Conservation (phyloP, 305 asterid species). For the Nicotiana rustica region DNA sequence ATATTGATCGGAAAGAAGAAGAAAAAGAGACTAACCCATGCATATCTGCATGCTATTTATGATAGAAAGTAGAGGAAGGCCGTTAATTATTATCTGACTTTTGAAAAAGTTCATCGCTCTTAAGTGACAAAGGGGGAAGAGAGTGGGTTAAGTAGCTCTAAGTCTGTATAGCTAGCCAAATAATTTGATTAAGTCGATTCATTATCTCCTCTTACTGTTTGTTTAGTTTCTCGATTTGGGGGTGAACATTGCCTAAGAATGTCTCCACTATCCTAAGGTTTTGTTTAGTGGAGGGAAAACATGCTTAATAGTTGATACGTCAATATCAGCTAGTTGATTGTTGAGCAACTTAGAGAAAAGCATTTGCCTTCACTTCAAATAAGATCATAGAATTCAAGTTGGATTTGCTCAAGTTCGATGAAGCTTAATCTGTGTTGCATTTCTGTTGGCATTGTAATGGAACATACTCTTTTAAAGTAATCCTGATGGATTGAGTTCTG, state of each 20-base stretch:
- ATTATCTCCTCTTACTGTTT: background rate
- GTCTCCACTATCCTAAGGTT: background rate
- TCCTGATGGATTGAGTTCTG: conserved; percentile 13
- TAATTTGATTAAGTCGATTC: background rate
- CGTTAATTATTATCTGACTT: background rate
- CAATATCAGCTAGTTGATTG: background rate
- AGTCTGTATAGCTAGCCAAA: background rate
- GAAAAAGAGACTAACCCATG: background rate
- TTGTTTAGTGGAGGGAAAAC: background rate
- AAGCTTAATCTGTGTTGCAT: background rate
- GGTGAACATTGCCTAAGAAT: background rate
- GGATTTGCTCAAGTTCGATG: background rate
- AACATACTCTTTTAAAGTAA: background rate
- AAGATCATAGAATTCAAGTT: background rate
- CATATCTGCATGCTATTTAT: too few relatives aligned
- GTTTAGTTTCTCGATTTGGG: background rate
- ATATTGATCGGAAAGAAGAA: background rate
- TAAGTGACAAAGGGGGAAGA: background rate
- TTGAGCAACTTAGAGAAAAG: conserved; percentile 1
- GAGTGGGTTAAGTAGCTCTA: background rate
- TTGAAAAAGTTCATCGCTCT: background rate
- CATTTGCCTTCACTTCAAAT: background rate
- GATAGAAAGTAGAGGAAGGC: background rate
- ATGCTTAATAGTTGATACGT: background rate
- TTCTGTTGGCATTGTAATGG: background rate